Conservation (phyloP, 306 rosid genomes). For the Cicer judaicum region DNA sequence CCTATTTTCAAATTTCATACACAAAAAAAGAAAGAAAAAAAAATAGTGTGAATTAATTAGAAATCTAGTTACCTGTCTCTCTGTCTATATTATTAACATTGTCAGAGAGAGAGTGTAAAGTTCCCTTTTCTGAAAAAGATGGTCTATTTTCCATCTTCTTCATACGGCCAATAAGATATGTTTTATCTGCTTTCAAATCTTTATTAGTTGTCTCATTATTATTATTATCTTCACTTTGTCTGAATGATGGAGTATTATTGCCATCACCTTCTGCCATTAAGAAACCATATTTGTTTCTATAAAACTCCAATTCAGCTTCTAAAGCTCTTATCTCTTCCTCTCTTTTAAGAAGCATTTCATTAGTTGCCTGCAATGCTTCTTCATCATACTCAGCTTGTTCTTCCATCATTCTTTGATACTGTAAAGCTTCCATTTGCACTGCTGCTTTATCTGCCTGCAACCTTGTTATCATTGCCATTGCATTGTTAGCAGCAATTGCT, state of each 20-base stretch:
- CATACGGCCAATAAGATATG: conserved; percentile 58
- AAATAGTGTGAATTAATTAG: not conserved
- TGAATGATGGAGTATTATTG: conserved; percentile 39
- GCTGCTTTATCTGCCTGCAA: conserved; percentile 93
- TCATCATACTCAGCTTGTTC: conserved; percentile 95
- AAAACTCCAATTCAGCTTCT: conserved; percentile 71
- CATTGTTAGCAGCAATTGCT: conserved; percentile 91
- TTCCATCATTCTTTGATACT: conserved; percentile 98
- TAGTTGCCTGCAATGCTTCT: conserved; percentile 76
- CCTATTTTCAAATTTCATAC: too few species aligned
- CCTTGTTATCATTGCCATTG: conserved; percentile 99
- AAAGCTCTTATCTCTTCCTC: conserved; percentile 71
- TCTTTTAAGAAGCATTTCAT: conserved; percentile 68
- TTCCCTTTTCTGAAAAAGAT: conserved; percentile 48
- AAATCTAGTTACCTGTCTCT: conserved; percentile 57
- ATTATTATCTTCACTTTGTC: conserved; percentile 44
- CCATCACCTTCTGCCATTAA: conserved; percentile 36
- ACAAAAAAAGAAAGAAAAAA: not conserved
- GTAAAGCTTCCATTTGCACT: conserved; percentile 95
- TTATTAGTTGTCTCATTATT: conserved; percentile 38
- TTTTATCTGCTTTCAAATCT: conserved; percentile 60
- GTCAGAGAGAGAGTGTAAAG: conserved; percentile 40
- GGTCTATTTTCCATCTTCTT: conserved; percentile 56
- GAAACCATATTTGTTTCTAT: conserved; percentile 64
- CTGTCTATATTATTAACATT: conserved; percentile 42